Evolutionary conservation across 2,329 filamentous ascomycete genomes (phyloP).

Genomic region (Lasiodiplodia theobromae): DNA sequence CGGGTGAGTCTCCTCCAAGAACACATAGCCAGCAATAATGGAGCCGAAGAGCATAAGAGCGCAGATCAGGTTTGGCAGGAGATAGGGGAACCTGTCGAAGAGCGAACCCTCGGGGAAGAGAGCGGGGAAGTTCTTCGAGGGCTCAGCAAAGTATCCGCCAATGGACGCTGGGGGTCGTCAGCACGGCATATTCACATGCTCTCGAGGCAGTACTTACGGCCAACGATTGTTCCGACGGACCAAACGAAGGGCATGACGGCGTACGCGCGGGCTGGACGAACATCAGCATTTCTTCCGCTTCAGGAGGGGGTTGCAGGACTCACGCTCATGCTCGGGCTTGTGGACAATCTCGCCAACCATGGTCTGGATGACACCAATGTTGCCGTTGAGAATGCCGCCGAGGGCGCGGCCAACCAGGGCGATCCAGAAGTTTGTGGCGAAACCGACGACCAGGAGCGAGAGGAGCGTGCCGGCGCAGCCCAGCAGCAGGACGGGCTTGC

Average conservation of each 20-base stretch:
- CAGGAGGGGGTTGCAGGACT: slow-evolving; percentile 46
- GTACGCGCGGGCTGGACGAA: slow-evolving; percentile 75
- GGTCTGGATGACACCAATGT: slow-evolving; percentile 86
- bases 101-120: slow-evolving; percentile 71
- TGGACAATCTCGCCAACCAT: slow-evolving; percentile 90
- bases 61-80: slow-evolving; percentile 89
- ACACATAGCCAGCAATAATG: slow-evolving; percentile 79
- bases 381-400: slow-evolving; percentile 86
- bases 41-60: slow-evolving; percentile 77
- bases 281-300: slow-evolving; percentile 27
- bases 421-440: slow-evolving; percentile 83
- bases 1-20: slow-evolving; percentile 89
- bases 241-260: slow-evolving; percentile 95
- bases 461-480: slow-evolving; percentile 79
- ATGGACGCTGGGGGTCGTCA: slow-evolving; percentile 66
- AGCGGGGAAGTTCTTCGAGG: slow-evolving; percentile 74
- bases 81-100: slow-evolving; percentile 82
- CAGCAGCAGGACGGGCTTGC: slow-evolving; percentile 49
- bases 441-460: slow-evolving; percentile 82
- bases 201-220: slow-evolving; percentile 49
- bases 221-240: slow-evolving; percentile 88
- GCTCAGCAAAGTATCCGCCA: slow-evolving; percentile 84
- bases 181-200: slow-evolving; percentile 26
- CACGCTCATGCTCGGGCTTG: slow-evolving; percentile 84
- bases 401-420: slow-evolving; percentile 78